These are phyloP conservation scores for Mycena venus DNA, from an alignment of 768 basidiomycete genomes.

Conservation along the genomic window DNA sequence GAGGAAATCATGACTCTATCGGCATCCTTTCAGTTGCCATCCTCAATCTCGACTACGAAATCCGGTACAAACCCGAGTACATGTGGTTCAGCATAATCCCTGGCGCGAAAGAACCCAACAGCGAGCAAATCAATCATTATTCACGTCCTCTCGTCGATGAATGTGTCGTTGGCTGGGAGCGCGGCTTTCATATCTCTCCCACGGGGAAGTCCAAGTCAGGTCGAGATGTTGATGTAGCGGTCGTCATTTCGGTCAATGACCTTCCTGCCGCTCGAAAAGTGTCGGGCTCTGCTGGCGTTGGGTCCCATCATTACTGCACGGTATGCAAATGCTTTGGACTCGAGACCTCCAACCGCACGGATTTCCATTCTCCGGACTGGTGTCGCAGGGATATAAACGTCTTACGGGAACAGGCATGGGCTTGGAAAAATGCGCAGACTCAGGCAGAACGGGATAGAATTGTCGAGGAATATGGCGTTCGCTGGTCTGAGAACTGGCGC, in stretches of 20 bases:
- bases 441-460: constrained; percentile 27
- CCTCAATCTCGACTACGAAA: constrained; percentile 47
- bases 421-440: constrained; percentile 36
- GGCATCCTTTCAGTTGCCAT: constrained; percentile 48
- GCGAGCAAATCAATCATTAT: constrained; percentile 47
- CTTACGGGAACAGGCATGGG: constrained; percentile 32
- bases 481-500: constrained; percentile 44
- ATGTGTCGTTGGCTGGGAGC: constrained; percentile 32
- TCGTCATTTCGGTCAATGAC: constrained; percentile 41
- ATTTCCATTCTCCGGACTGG: constrained; percentile 35
- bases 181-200: constrained; percentile 36
- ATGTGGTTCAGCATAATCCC: constrained; percentile 49
- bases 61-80: constrained; percentile 49
- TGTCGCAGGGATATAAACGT: constrained; percentile 1
- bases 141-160: constrained; percentile 45
- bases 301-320: constrained; percentile 45
- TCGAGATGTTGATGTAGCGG: constrained; percentile 15
- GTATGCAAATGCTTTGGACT: constrained; percentile 41
- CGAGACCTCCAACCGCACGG: constrained; percentile 12
- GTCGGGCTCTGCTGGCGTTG: constrained; percentile 36
- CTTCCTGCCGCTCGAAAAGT: constrained; percentile 47
- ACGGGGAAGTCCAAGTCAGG: constrained; percentile 25
- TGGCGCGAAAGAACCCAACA: constrained; percentile 42
- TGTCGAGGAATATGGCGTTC: constrained; percentile 38
- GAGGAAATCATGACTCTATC: constrained; percentile 41